These are phyloP conservation scores for Aspergillus saccharolyticus DNA, from an alignment of 495 filamentous ascomycete species.

Conservation along the genomic window DNA sequence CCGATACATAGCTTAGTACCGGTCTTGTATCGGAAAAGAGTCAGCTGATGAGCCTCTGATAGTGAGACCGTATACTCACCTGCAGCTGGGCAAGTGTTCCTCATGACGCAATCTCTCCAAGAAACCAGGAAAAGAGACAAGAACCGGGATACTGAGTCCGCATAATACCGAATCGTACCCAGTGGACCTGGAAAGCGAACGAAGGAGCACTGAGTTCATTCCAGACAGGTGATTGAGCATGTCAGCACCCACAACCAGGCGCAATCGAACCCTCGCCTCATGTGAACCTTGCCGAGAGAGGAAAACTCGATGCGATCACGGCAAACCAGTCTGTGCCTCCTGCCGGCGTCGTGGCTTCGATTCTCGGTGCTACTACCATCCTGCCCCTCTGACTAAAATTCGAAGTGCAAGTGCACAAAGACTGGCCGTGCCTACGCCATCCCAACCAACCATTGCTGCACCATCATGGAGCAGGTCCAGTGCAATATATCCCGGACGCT, in stretches of 20 bases:
- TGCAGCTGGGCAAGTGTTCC: not conserved
- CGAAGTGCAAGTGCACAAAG: conserved; percentile 3
- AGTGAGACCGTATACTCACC: not conserved
- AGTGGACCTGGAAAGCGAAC: conserved; percentile 1
- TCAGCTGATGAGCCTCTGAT: not conserved
- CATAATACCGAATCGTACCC: not conserved
- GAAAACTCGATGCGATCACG: conserved; percentile 19
- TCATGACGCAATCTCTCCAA: not conserved
- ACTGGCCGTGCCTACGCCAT: conserved; percentile 1
- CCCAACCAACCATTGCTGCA: conserved; percentile 4
- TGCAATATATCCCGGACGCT: not conserved
- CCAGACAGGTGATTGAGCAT: conserved; percentile 7
- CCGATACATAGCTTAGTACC: not conserved
- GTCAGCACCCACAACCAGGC: conserved; percentile 13
- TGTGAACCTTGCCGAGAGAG: conserved; percentile 19
- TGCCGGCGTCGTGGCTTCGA: conserved; percentile 15
- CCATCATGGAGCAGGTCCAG: conserved; percentile 5
- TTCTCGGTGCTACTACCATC: conserved; percentile 20
- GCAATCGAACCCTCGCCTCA: conserved; percentile 18
- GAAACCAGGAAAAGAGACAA: not conserved
- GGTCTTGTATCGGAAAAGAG: conserved; percentile 7
- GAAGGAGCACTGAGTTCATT: conserved; percentile 1
- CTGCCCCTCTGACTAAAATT: conserved; percentile 16
- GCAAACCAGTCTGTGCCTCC: conserved; percentile 16
- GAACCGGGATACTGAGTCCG: not conserved